Evolutionary conservation across 306 rosid species (phyloP), one percentile per base, ranked within the genome.

Genomic region (Sphenostylis stenocarpa): DNA sequence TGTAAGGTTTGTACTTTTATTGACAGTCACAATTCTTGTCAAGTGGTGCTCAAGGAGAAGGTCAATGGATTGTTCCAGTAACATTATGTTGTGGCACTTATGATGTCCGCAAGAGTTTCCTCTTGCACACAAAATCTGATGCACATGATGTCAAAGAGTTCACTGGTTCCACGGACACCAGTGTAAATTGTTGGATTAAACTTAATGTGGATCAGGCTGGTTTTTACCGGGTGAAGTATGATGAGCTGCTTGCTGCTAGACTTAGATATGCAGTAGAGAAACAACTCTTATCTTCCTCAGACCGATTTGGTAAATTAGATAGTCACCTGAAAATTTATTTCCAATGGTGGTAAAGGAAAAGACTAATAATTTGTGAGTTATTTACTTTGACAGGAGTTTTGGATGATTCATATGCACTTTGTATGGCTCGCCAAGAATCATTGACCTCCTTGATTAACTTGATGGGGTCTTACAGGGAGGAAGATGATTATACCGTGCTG

Each of bases 181-280:
- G 79, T 47, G 45, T 8, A 21, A 61, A 76, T 77, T 49, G 79
- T 73, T 94, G 97, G 97, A 84, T 91, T 83, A 94, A 94, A 81
- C 81, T 94, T 80, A 91, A 94, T 83, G 96, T 91, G 85, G 96
- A 90, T 52, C 98, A 94, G 87, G 26, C 98, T 81, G 98, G 98
- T 78, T 91, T 94, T 80, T 94, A 94, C 85, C 79, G 98, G 85
- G 98, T 94, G 89, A 91, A 94, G 64, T 94, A 94, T 81, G 97
- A 94, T 38, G 91, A 83, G 74, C 69, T 71, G 48, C 97, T 94
- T 75, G 83, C 96, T 61, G 83, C 87, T 80, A 89, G 87, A 49
- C 93, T 91, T 33, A 84, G 93, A 89, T 67, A 80, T 65, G 98
- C 98, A 14, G 86, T 90, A 79, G 90, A 89, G 82, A 90, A 81